Percentiles rank a stretch among this genome's conserved stretches.
These are phyloP conservation scores for Pseudozyma sp. DNA, from an alignment of 1,284 basidiomycete genomes.

Conservation along the genomic window DNA sequence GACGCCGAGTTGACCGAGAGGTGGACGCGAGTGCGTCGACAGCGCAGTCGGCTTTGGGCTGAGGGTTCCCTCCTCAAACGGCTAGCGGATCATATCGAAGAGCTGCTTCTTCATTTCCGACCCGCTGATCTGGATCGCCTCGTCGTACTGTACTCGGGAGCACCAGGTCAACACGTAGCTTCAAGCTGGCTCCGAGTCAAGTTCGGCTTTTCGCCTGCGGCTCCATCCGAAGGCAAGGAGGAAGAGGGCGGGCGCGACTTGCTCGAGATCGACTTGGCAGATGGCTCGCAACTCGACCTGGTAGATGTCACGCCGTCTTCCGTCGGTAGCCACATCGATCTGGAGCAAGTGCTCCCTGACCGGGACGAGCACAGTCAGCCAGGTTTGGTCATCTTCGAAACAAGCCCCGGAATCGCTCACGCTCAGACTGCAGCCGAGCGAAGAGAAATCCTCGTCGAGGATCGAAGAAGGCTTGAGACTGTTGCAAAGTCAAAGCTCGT, in stretches of 20 bases:
- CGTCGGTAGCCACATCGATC: neutral
- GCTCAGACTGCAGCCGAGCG: conserved; percentile 14
- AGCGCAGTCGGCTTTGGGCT: conserved; percentile 41
- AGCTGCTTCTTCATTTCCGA: conserved; percentile 32
- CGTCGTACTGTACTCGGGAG: conserved; percentile 27
- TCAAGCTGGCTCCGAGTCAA: conserved; percentile 53
- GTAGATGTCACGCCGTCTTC: conserved; percentile 20
- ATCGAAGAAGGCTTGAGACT: conserved; percentile 24
- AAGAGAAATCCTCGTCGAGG: conserved; percentile 2
- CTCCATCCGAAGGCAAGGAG: neutral
- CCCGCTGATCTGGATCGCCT: conserved; percentile 31
- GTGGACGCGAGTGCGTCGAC: conserved; percentile 18
- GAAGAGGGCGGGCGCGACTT: conserved; percentile 13
- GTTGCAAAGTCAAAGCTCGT: conserved; percentile 19
- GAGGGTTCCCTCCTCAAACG: conserved; percentile 32
- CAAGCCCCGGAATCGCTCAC: conserved; percentile 19
- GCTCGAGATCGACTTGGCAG: conserved; percentile 33
- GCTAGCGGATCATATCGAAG: conserved; percentile 39
- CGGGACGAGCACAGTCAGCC: conserved; percentile 22
- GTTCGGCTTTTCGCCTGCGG: conserved; percentile 27
- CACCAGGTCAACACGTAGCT: conserved; percentile 31
- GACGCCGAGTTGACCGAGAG: conserved; percentile 25
- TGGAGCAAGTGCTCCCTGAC: conserved; percentile 13
- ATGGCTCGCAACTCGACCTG: conserved; percentile 38
- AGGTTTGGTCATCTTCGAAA: conserved; percentile 48